Percentiles rank a stretch among this genome's conserved stretches.
Evolutionary conservation across 805 yeast species (phyloP).

Genomic region (Saccharomycopsis amapae): DNA sequence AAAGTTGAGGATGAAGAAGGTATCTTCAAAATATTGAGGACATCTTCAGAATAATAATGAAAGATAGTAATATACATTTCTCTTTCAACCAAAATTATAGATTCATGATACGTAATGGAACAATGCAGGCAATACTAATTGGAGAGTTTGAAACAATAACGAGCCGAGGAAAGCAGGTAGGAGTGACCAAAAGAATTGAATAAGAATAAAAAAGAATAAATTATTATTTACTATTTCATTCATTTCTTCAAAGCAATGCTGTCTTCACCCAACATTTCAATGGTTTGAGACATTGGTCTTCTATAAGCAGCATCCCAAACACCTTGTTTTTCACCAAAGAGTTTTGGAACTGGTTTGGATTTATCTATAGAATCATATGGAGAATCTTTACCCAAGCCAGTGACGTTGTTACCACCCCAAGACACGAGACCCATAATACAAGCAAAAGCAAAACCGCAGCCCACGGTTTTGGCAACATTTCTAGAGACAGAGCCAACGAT

Average conservation of each 20-base stretch:
- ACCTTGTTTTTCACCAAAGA: constrained; percentile 37
- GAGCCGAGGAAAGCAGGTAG: no score
- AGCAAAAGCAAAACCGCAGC: constrained; percentile 40
- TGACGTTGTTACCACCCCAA: constrained; percentile 50
- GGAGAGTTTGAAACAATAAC: no score
- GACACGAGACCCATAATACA: constrained; percentile 35
- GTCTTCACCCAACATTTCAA: constrained; percentile 55
- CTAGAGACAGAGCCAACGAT: constrained; percentile 32
- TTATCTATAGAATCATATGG: constrained; percentile 23
- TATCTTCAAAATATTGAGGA: no score
- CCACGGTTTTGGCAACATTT: constrained; percentile 37
- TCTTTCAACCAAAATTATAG: no score
- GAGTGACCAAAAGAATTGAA: no score
- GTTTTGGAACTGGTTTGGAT: constrained; percentile 27
- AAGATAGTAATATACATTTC: no score
- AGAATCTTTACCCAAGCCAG: constrained; percentile 40
- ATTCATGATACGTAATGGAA: no score
- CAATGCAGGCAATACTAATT: no score
- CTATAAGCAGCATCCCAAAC: constrained; percentile 80
- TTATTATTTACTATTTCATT: no score
- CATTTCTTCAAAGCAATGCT: constrained; percentile 14
- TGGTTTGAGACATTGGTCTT: constrained; percentile 75
- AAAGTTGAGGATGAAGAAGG: no score
- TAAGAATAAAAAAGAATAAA: no score
- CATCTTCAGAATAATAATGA: no score